These are phyloP conservation scores for Hypsizygus marmoreus DNA, from an alignment of 768 basidiomycete species.

Conservation along the genomic window DNA sequence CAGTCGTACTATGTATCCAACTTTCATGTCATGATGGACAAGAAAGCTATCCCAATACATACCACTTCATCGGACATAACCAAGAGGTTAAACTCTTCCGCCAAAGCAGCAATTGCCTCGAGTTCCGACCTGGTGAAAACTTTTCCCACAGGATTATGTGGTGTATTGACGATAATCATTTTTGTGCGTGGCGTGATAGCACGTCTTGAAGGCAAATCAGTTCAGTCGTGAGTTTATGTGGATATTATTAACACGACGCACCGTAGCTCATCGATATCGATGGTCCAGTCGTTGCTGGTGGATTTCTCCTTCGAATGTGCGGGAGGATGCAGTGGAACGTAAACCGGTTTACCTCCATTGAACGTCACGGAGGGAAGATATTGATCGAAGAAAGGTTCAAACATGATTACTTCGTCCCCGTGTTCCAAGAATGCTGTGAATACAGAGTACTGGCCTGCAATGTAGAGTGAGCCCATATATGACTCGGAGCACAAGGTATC, in stretches of 20 bases:
- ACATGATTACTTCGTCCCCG: conserved; percentile 97
- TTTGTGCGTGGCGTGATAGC: conserved; percentile 90
- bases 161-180: conserved; percentile 94
- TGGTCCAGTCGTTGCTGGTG: conserved; percentile 80
- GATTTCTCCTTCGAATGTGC: conserved; percentile 43
- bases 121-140: conserved; percentile 87
- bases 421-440: conserved; percentile 89
- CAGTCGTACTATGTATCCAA: conserved; percentile 75
- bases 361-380: conserved; percentile 92
- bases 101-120: conserved; percentile 80
- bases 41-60: conserved; percentile 34
- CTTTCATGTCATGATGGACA: conserved; percentile 7
- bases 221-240: not conserved
- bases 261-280: conserved; percentile 90
- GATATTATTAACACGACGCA: conserved; percentile 26
- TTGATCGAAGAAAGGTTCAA: conserved; percentile 98
- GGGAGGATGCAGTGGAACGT: conserved; percentile 95
- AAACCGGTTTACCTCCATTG: conserved; percentile 91
- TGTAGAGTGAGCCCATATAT: not conserved
- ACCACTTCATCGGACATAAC: conserved; percentile 98
- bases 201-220: conserved; percentile 41
- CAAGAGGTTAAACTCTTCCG: conserved; percentile 89
- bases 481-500: conserved; percentile 8
- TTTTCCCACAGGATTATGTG: conserved; percentile 98
- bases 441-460: conserved; percentile 87